Conservation (phyloP, 345 rosid species). For the Euphorbia tirucalli region DNA sequence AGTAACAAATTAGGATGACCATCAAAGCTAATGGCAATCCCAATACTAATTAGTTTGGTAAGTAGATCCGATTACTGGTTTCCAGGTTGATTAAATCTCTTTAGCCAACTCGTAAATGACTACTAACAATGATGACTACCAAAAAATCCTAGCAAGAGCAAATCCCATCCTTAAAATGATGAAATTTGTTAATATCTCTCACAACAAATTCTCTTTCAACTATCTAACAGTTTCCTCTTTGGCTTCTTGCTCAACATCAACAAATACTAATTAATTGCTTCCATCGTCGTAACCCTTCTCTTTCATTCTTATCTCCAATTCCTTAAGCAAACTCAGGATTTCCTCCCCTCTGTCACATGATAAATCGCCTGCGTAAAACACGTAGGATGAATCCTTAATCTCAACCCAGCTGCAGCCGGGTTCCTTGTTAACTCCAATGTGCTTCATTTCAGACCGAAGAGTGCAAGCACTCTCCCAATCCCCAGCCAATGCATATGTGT, state of each 20-base stretch:
- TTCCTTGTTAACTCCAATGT: slow-evolving; percentile 55
- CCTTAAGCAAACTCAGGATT: slow-evolving; percentile 43
- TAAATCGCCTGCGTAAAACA: slow-evolving; percentile 58
- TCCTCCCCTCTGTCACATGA: slow-evolving; percentile 40
- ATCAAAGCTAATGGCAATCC: no score
- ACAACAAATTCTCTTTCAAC: slow-evolving; percentile 58
- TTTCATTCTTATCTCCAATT: slow-evolving; percentile 55
- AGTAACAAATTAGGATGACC: no score
- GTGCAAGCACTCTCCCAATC: slow-evolving; percentile 57
- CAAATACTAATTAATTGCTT: slow-evolving; percentile 39
- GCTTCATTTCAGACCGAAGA: slow-evolving; percentile 62
- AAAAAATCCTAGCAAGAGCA: slow-evolving; percentile 64
- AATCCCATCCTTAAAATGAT: slow-evolving; percentile 52
- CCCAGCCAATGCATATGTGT: slow-evolving; percentile 55
- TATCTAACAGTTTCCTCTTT: slow-evolving; percentile 50
- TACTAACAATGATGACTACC: slow-evolving; percentile 33
- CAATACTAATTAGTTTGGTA: no score
- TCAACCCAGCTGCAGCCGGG: slow-evolving; percentile 87
- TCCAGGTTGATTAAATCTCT: no score
- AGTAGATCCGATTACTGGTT: no score
- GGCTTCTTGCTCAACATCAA: slow-evolving; percentile 70
- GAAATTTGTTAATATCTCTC: slow-evolving; percentile 76
- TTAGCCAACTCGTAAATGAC: neutral
- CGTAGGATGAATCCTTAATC: slow-evolving; percentile 39
- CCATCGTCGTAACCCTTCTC: slow-evolving; percentile 49